Conservation (phyloP, 768 basidiomycete genomes). For the Lentinula boryana region DNA sequence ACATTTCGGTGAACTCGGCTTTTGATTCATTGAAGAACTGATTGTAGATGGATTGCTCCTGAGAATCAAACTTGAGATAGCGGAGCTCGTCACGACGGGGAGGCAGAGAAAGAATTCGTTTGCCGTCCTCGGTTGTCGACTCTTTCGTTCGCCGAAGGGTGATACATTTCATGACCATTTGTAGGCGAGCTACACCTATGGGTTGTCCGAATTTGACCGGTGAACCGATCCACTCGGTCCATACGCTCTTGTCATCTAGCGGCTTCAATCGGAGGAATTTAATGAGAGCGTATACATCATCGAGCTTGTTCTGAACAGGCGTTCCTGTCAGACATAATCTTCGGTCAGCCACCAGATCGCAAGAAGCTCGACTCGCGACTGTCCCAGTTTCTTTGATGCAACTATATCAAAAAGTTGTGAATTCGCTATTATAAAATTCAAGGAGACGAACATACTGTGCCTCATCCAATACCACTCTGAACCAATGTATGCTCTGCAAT, state of each 20-base stretch:
- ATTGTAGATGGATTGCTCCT: conserved; percentile 84
- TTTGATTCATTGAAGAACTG: conserved; percentile 86
- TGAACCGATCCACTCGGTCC: conserved; percentile 89
- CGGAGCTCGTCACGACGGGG: conserved; percentile 87
- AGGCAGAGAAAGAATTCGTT: conserved; percentile 81
- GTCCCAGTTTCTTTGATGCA: conserved; percentile 96
- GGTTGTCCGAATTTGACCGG: conserved; percentile 91
- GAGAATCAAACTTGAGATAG: conserved; percentile 74
- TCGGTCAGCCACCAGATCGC: conserved; percentile 90
- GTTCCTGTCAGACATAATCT: conserved; percentile 96
- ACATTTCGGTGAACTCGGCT: conserved; percentile 84
- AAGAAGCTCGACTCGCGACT: conserved; percentile 91
- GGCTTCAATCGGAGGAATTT: conserved; percentile 92
- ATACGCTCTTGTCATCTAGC: conserved; percentile 87
- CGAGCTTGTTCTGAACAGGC: conserved; percentile 97
- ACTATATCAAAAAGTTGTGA: conserved; percentile 31
- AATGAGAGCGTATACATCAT: conserved; percentile 95
- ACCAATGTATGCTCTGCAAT: conserved; percentile 94
- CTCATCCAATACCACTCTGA: conserved; percentile 88
- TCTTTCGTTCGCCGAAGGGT: conserved; percentile 97
- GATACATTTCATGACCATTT: conserved; percentile 95
- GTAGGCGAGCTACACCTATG: conserved; percentile 86
- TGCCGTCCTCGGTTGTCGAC: conserved; percentile 72
- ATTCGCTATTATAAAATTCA: conserved; percentile 3
- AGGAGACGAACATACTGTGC: conserved; percentile 74